These are phyloP conservation scores for Pseudodiploospora longispora DNA, from an alignment of 2,329 filamentous ascomycete species.

Conservation along the genomic window DNA sequence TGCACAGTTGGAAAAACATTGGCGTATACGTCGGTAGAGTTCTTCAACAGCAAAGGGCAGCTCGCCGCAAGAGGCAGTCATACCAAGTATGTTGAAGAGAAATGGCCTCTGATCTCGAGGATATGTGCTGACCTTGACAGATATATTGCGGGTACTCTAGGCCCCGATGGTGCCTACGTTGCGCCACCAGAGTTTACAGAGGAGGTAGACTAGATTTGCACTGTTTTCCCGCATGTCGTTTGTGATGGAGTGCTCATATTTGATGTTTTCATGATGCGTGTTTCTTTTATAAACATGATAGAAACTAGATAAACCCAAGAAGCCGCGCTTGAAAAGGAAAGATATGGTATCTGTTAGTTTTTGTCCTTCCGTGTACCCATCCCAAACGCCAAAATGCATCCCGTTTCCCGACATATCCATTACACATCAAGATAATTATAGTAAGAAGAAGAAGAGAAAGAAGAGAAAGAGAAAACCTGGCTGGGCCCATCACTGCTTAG, in stretches of 20 bases:
- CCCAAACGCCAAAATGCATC: too few relatives aligned
- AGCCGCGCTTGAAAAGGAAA: background rate
- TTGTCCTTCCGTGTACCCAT: conserved; percentile 4
- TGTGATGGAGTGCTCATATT: background rate
- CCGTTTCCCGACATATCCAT: too few relatives aligned
- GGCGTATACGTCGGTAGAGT: conserved; percentile 53
- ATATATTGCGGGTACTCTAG: conserved; percentile 33
- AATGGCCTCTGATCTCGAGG: background rate
- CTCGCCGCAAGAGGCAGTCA: conserved; percentile 56
- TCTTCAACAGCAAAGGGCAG: conserved; percentile 50
- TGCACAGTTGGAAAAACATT: conserved; percentile 52
- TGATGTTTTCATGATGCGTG: background rate
- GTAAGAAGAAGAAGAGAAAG: too few relatives aligned
- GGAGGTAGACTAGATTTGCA: conserved; percentile 22
- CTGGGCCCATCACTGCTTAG: conserved; percentile 8
- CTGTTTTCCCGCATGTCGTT: background rate
- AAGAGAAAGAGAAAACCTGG: too few relatives aligned
- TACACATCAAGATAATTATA: too few relatives aligned
- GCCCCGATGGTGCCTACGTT: conserved; percentile 27
- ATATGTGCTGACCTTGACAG: conserved; percentile 17
- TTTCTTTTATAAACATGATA: background rate
- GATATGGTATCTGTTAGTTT: conserved; percentile 10
- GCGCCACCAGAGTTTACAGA: conserved; percentile 26
- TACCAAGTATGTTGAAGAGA: conserved; percentile 45
- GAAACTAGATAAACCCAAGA: background rate